Evolutionary conservation across 2,329 filamentous ascomycete genomes (phyloP).

Genomic region (Juglanconis sp.): DNA sequence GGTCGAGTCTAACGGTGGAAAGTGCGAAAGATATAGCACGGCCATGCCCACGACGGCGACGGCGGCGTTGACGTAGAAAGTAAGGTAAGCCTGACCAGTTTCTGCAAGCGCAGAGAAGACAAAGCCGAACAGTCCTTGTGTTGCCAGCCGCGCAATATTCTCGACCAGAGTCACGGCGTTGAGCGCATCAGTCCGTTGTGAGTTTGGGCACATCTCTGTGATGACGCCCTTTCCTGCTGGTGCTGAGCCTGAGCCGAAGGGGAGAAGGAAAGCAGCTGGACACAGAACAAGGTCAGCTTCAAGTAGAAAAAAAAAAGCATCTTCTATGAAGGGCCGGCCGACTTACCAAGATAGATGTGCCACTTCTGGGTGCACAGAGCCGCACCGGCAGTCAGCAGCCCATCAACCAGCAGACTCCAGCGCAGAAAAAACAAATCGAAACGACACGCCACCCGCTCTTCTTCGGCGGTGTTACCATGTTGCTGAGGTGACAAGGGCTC

Average conservation of each 20-base stretch:
- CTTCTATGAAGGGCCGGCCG: not conserved
- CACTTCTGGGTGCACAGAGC: slow-evolving; percentile 60
- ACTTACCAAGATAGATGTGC: slow-evolving; percentile 63
- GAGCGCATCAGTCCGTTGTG: slow-evolving; percentile 62
- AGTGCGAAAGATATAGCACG: slow-evolving; percentile 40
- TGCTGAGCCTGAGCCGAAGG: slow-evolving; percentile 66
- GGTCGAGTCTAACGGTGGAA: slow-evolving; percentile 36
- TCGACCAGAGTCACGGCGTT: slow-evolving; percentile 69
- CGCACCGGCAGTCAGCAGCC: slow-evolving; percentile 59
- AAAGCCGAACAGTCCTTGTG: slow-evolving; percentile 64
- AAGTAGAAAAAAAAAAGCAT: not conserved
- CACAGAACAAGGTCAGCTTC: not conserved
- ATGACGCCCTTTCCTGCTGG: slow-evolving; percentile 72
- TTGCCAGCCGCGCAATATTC: slow-evolving; percentile 62
- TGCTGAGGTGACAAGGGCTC: slow-evolving; percentile 43
- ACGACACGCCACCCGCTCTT: slow-evolving; percentile 45
- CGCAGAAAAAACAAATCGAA: slow-evolving; percentile 68
- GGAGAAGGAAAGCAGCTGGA: slow-evolving; percentile 59
- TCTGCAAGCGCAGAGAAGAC: slow-evolving; percentile 63
- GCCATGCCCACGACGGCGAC: slow-evolving; percentile 47
- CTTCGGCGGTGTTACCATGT: slow-evolving; percentile 25
- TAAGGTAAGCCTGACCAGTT: slow-evolving; percentile 56
- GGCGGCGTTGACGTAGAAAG: slow-evolving; percentile 65
- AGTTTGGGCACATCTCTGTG: slow-evolving; percentile 63
- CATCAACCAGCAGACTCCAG: slow-evolving; percentile 64